Evolutionary conservation across 495 filamentous ascomycete genomes (phyloP).

Genomic region (Sabuloglossum arenarium): DNA sequence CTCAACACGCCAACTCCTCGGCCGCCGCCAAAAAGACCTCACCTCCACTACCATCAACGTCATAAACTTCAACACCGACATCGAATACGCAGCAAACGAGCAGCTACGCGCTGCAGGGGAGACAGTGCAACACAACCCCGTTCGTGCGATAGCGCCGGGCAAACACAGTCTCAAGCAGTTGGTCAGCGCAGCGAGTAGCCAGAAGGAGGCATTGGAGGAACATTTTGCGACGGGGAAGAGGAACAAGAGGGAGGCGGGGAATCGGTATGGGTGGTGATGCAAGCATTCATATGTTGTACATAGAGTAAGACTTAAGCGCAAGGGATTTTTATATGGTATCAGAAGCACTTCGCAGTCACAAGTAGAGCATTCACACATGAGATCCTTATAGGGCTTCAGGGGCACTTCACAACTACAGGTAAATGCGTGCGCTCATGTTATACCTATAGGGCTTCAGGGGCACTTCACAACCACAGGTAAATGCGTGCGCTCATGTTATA

Average conservation of each 20-base stretch:
- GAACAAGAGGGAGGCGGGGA: slow-evolving; percentile 59
- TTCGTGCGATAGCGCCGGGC: slow-evolving; percentile 65
- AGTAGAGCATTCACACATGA: too few species aligned
- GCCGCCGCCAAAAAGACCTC: slow-evolving; percentile 25
- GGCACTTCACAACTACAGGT: too few species aligned
- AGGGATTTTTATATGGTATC: too few species aligned
- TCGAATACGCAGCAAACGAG: slow-evolving; percentile 71
- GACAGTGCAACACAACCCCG: slow-evolving; percentile 51
- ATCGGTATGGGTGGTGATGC: slow-evolving; percentile 58
- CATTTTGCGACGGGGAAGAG: slow-evolving; percentile 56
- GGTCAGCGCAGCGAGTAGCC: slow-evolving; percentile 55
- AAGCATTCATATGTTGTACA: background rate
- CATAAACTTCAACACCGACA: slow-evolving; percentile 66
- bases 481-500: too few species aligned
- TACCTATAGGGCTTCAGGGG: too few species aligned
- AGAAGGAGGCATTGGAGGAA: slow-evolving; percentile 73
- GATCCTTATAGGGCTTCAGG: too few species aligned
- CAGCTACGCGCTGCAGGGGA: slow-evolving; percentile 44
- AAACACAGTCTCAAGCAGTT: slow-evolving; percentile 78
- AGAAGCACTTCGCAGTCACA: too few species aligned
- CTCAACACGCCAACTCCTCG: slow-evolving; percentile 63
- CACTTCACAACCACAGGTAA: too few species aligned
- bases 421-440: too few species aligned
- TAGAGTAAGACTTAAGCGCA: too few species aligned
- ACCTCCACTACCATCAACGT: slow-evolving; percentile 20